Base-by-base conservation (phyloP, 164 flowering plant genomes). In the Litsea cubeba region DNA sequence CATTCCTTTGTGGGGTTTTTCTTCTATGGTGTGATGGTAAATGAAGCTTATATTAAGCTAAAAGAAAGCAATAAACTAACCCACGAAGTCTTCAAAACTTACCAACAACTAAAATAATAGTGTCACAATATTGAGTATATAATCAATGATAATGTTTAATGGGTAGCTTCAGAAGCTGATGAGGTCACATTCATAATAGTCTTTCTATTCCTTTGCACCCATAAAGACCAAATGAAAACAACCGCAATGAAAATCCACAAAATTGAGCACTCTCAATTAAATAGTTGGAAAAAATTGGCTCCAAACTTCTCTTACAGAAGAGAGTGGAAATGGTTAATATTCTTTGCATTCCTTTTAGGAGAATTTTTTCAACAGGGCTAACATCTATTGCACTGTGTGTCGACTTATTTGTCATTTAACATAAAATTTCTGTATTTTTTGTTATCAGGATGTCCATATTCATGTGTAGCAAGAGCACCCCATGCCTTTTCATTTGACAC, bases 391-490 rank as follows among this genome's bases (percentile, higher is more conserved):
- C 18, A 25, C 69, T 15, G 10, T 46, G 46, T 8, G 12, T 12
- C 0, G 23, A 15, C 57, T 30, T 57, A 28, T 68, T 35, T 20
- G 2, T 24, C 25, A n/a, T 28, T 24, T 14, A 17, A 24, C 46
- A 54, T 54, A 20, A 15, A 15, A 15, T 6, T 25, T 24, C 7
- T 25, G 5, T 66, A 1, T 64, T 22, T 63, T 26, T 11, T 17
- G 28, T 68, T 7, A 77, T 77, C 86, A 95, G 98, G 88, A 11
- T 95, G 99, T 77, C 89, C 97, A 58, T 86, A 85, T 82, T 90
- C 99, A 64, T 95, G 99, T 76, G 97, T 93, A 15, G 71, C 81
- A 70, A 85, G 76, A 76, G 97, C 96, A 30, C 92, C 99, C 65
- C 85, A 91, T 76, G 96, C 92, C 72, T 95, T 95, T 76, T 72